phyloP scores from a whole-genome alignment of 176 grass and related monocot genomes.

The Bonia amplexicaulis region DNA sequence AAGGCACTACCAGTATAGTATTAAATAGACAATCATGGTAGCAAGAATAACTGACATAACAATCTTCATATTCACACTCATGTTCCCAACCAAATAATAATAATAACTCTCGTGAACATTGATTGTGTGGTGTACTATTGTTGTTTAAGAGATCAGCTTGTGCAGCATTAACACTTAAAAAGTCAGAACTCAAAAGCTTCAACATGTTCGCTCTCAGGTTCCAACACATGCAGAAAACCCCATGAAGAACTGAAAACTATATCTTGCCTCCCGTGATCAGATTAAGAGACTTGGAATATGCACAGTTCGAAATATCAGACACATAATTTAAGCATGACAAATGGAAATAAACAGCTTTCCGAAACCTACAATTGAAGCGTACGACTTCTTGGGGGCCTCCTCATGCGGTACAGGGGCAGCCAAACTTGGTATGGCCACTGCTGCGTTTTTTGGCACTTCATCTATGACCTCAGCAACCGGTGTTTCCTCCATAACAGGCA shows the following conservation, averaged over 20 bases:
- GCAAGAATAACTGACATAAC: not conserved
- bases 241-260: not conserved
- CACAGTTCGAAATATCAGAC: not conserved
- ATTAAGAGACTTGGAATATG: not conserved
- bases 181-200: not conserved
- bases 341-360: not conserved
- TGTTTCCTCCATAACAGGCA: conserved; percentile 47
- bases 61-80: not conserved
- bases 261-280: not conserved
- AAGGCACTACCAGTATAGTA: not conserved
- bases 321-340: not conserved
- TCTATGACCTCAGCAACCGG: conserved; percentile 46
- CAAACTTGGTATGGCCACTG: conserved; percentile 8
- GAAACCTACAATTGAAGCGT: conserved; percentile 88
- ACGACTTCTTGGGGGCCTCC: conserved; percentile 86
- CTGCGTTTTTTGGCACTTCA: conserved; percentile 42
- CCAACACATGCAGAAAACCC: not conserved
- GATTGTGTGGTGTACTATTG: not conserved
- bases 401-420: conserved; percentile 20
- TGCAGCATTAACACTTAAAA: not conserved
- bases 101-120: not conserved
- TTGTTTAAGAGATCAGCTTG: not conserved
- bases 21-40: not conserved
- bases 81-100: not conserved
- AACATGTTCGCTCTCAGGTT: not conserved